Conservation (phyloP, 768 basidiomycete species). For the Podaxis carcinomalis region DNA sequence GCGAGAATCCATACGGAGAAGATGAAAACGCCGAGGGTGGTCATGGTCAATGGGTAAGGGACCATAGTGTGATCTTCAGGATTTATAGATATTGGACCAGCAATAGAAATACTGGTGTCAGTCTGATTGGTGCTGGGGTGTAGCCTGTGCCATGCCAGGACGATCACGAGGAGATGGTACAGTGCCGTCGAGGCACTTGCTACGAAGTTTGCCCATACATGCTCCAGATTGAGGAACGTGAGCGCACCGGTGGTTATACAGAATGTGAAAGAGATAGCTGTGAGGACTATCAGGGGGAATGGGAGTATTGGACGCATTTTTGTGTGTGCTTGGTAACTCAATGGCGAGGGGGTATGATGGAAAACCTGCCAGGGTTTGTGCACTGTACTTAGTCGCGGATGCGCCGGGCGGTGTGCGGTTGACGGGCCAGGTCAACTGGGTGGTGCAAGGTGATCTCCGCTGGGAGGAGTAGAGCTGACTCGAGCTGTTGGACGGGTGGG, state of each 20-base stretch:
- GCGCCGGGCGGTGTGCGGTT: not conserved
- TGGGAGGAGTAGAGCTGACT: not conserved
- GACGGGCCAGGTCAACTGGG: not conserved
- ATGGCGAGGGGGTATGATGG: not conserved
- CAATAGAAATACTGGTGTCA: not conserved
- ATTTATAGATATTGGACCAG: not conserved
- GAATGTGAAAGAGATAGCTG: slow-evolving; percentile 14
- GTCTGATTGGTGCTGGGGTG: not conserved
- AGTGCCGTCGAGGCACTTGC: slow-evolving; percentile 18
- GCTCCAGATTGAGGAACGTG: slow-evolving; percentile 11
- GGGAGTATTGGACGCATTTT: slow-evolving; percentile 12
- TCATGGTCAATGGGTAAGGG: not conserved
- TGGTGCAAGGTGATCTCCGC: not conserved
- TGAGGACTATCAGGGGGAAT: slow-evolving; percentile 13
- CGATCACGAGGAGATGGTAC: slow-evolving; percentile 15
- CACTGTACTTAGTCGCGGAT: not conserved
- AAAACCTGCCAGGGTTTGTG: not conserved
- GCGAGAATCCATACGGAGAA: not conserved
- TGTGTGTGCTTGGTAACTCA: not conserved
- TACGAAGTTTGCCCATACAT: slow-evolving; percentile 20
- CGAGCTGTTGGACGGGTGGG: not conserved
- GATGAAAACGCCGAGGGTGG: not conserved
- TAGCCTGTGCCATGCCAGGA: slow-evolving; percentile 9
- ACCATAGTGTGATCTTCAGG: not conserved
- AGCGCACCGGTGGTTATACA: slow-evolving; percentile 19